phyloP scores from a whole-genome alignment of 2,329 filamentous ascomycete species.

The Lachnellula occidentalis region DNA sequence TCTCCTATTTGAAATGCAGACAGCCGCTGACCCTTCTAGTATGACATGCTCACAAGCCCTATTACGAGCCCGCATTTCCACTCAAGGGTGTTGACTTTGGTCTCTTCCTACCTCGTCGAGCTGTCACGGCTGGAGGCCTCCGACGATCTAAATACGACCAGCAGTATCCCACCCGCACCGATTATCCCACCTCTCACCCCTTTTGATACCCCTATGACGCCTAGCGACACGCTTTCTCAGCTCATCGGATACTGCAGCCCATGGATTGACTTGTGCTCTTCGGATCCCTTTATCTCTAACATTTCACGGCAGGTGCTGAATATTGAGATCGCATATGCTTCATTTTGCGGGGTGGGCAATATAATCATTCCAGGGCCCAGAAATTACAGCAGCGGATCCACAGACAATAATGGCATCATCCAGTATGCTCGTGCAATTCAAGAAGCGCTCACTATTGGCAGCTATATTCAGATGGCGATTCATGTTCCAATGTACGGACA shows the following conservation, averaged over 20 bases:
- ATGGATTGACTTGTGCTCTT: conserved; percentile 86
- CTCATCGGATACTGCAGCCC: conserved; percentile 76
- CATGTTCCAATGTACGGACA: conserved; percentile 80
- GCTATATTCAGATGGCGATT: conserved; percentile 73
- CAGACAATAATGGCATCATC: conserved; percentile 47
- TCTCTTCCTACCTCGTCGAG: conserved; percentile 45
- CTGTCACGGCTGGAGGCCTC: conserved; percentile 40
- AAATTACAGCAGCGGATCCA: conserved; percentile 47
- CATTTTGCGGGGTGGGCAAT: conserved; percentile 85
- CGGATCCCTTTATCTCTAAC: conserved; percentile 75
- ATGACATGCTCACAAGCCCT: conserved; percentile 72
- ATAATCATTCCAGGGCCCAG: conserved; percentile 77
- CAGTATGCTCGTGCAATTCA: conserved; percentile 82
- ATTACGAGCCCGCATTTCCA: conserved; percentile 73
- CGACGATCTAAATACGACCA: conserved; percentile 32
- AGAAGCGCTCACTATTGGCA: conserved; percentile 69
- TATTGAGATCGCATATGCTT: conserved; percentile 88
- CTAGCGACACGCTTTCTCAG: conserved; percentile 63
- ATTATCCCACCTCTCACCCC: conserved; percentile 67
- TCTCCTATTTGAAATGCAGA: conserved; percentile 10
- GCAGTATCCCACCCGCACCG: conserved; percentile 47
- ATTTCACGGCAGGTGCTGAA: conserved; percentile 87
- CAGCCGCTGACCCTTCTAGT: conserved; percentile 43
- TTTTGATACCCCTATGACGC: conserved; percentile 70
- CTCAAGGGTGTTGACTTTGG: conserved; percentile 57